Evolutionary conservation across 176 grass and related monocot genomes (phyloP).

Genomic region (Oryza longistaminata): DNA sequence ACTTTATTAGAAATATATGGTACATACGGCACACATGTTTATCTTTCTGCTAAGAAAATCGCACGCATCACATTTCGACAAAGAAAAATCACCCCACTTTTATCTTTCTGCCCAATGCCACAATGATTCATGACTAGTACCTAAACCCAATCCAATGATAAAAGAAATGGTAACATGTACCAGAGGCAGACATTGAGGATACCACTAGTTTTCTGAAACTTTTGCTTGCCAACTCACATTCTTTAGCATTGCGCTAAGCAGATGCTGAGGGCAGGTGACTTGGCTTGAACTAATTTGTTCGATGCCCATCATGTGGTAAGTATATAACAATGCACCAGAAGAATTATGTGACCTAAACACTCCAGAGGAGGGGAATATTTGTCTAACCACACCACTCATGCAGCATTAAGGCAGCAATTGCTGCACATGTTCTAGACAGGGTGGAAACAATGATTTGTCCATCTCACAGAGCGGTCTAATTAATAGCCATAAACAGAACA

Average conservation of each 20-base stretch:
- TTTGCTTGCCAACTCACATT: slow-evolving; percentile 46
- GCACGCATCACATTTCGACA: slow-evolving; percentile 36
- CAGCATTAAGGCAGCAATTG: slow-evolving; percentile 58
- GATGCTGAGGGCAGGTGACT: slow-evolving; percentile 53
- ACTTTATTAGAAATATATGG: not conserved
- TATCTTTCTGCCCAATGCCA: slow-evolving; percentile 10
- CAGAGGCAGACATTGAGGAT: slow-evolving; percentile 3
- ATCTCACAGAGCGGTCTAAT: slow-evolving; percentile 47
- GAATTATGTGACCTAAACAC: slow-evolving; percentile 48
- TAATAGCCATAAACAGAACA: slow-evolving; percentile 54
- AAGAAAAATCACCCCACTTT: slow-evolving; percentile 9
- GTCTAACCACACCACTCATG: slow-evolving; percentile 53
- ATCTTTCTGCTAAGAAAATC: slow-evolving; percentile 30
- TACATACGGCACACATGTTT: slow-evolving; percentile 41
- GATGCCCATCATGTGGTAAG: slow-evolving; percentile 48
- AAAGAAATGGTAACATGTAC: slow-evolving; percentile 42
- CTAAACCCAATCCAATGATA: slow-evolving; percentile 38
- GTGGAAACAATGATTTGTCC: slow-evolving; percentile 66
- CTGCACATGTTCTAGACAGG: slow-evolving; percentile 65
- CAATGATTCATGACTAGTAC: slow-evolving; percentile 27
- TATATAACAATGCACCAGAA: slow-evolving; percentile 32
- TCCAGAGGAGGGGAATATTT: slow-evolving; percentile 53
- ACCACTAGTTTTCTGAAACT: slow-evolving; percentile 21
- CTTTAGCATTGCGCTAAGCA: slow-evolving; percentile 41
- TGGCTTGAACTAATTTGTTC: slow-evolving; percentile 30